These are phyloP conservation scores for Cytospora piceicola DNA, from an alignment of 2,329 filamentous ascomycete species.

Conservation along the genomic window DNA sequence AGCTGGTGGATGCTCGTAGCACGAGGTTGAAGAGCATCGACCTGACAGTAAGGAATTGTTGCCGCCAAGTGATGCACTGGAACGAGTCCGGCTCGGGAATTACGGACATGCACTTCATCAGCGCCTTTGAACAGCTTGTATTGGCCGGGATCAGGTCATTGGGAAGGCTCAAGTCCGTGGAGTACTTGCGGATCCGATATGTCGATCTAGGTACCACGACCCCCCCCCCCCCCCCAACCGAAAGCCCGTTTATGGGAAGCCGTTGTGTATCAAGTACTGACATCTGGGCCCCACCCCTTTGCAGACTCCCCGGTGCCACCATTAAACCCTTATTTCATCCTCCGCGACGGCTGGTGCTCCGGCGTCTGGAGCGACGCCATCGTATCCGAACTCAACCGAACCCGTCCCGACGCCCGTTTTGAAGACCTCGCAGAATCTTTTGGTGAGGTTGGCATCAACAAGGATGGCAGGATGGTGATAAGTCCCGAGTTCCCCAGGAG, in stretches of 20 bases:
- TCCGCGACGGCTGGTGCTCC: constrained; percentile 63
- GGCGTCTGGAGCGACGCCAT: constrained; percentile 76
- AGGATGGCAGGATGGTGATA: constrained; percentile 62
- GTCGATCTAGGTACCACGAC: constrained; percentile 66
- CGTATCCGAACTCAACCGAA: constrained; percentile 60
- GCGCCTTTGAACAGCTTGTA: constrained; percentile 71
- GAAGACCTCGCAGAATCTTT: constrained; percentile 67
- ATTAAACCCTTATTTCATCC: constrained; percentile 73
- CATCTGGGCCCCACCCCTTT: background rate
- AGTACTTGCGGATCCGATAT: constrained; percentile 72
- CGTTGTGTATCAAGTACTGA: background rate
- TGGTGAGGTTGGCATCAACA: constrained; percentile 61
- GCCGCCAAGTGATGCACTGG: constrained; percentile 58
- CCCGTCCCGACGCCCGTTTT: constrained; percentile 63
- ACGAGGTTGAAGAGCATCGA: constrained; percentile 68
- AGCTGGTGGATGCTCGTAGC: constrained; percentile 51
- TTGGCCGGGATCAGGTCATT: constrained; percentile 65
- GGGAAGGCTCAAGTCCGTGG: constrained; percentile 59
- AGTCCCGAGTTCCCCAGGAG: constrained; percentile 58
- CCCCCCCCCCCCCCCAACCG: background rate
- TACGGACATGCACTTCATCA: constrained; percentile 72
- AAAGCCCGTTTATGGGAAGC: background rate
- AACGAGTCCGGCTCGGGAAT: constrained; percentile 71
- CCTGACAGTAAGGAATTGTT: constrained; percentile 75
- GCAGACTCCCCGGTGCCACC: constrained; percentile 70